A percentile compares a stretch with the other conserved stretches of the same genome.
Conservation (phyloP, 805 yeast species). For the Lachancea nothofagi region DNA sequence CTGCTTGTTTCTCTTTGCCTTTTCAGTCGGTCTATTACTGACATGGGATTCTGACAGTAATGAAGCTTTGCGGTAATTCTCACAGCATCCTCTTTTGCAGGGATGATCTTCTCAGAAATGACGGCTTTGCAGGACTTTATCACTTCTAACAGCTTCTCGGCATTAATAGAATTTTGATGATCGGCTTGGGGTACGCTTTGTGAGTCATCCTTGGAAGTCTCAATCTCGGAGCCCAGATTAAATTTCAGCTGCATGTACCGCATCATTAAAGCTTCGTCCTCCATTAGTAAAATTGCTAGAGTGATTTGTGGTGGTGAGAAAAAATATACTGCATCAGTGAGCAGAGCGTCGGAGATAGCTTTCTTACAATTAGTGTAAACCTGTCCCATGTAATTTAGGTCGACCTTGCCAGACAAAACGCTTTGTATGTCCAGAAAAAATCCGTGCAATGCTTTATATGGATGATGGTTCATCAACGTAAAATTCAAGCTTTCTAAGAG, state of each 20-base stretch:
- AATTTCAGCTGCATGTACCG: slow-evolving; percentile 65
- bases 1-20: slow-evolving; percentile 34
- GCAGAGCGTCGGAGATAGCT: slow-evolving; percentile 58
- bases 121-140: slow-evolving; percentile 45
- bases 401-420: slow-evolving; percentile 41
- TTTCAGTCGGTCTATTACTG: slow-evolving; percentile 47
- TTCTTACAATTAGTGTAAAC: slow-evolving; percentile 67
- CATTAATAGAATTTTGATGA: slow-evolving; percentile 3
- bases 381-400: slow-evolving; percentile 54
- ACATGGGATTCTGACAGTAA: slow-evolving; percentile 54
- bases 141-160: slow-evolving; percentile 37
- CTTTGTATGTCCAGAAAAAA: slow-evolving; percentile 85
- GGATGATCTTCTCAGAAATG: slow-evolving; percentile 40
- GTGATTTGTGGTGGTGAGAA: slow-evolving; percentile 96
- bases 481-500: slow-evolving; percentile 71
- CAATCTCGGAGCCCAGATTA: slow-evolving; percentile 22
- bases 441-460: slow-evolving; percentile 87
- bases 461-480: slow-evolving; percentile 81
- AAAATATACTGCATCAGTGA: slow-evolving; percentile 69
- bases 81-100: slow-evolving; percentile 57
- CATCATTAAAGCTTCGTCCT: slow-evolving; percentile 57
- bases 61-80: slow-evolving; percentile 58
- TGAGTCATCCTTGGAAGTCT: slow-evolving; percentile 12
- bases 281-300: slow-evolving; percentile 69
- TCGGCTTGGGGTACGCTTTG: slow-evolving; percentile 12